Evolutionary conservation across 2,329 filamentous ascomycete species (phyloP), one percentile per base, ranked within the genome.

Genomic region (Trichoderma harzianum): DNA sequence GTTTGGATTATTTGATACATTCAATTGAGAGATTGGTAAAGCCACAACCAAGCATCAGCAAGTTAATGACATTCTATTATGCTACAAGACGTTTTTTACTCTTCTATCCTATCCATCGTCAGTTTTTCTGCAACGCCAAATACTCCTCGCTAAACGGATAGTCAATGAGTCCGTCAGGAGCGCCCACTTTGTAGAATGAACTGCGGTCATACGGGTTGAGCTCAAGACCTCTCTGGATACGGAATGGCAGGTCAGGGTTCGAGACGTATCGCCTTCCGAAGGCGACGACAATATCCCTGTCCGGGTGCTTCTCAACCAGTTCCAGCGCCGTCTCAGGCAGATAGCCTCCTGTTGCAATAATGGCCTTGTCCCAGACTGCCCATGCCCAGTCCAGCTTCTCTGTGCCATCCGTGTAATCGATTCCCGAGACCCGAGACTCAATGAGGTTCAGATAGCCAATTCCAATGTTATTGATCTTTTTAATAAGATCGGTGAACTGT

Each of bases 381-480:
- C 80, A 77, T 0, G 78, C 78, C 55, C 83, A 84, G 2, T 81
- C 78, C 0, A 83, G 74, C 3, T 63, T 73, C 16, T 82, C 80
- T 2, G 30, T 63, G 0, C 72, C 78, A 1, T 86, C 83, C 3
- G 78, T 51, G 51, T 87, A 84, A 1, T 76, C 76, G 61, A 77
- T 79, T 0, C 85, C 85, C 0, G 81, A 78, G 5, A 90, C 80
- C 0, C 88, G 84, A 0, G 88, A 84, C 76, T 92, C 89, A 8
- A 92, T 81, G 0, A 91, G 72, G 77, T 92, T 89, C 2, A 91
- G 77, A 76, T 89, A 92, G 0, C 89, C 86, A 16, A 93, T 80
- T 1, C 85, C 83, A 1, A 90, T 28, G 24, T 47, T 61, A 2
- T 66, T 69, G n/a, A 73, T 51, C 28, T 63, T 34, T 18, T 24